A percentile compares a stretch with the other conserved stretches of the same genome.
Conservation (phyloP, 208 protist genomes). For the Trypanosoma lewisi region DNA sequence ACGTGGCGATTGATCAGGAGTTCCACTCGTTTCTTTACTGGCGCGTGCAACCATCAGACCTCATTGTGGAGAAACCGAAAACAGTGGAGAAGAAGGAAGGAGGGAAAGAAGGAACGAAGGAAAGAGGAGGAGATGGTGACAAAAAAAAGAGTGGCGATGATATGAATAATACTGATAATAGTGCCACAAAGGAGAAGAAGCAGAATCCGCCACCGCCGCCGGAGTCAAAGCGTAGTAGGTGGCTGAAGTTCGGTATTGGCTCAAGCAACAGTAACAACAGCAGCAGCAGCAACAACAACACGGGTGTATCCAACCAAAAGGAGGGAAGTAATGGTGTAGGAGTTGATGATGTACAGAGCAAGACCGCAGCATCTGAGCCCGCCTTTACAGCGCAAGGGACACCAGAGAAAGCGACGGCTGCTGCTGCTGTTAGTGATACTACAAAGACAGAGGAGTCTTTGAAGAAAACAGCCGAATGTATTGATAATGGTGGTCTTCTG, state of each 20-base stretch:
- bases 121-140: not conserved
- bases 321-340: not conserved
- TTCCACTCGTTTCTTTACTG: slow-evolving; percentile 80
- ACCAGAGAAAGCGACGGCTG: not conserved
- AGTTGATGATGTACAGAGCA: not conserved
- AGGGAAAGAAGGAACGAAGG: not conserved
- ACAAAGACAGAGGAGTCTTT: not conserved
- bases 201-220: not conserved
- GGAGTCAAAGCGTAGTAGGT: not conserved
- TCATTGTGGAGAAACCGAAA: slow-evolving; percentile 23
- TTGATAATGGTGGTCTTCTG: not conserved
- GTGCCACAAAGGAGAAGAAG: not conserved
- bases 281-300: slow-evolving; percentile 10
- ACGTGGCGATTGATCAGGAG: slow-evolving; percentile 53
- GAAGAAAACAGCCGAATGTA: not conserved
- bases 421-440: not conserved
- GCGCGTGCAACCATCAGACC: slow-evolving; percentile 57
- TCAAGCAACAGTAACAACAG: slow-evolving; percentile 5
- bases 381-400: too few relatives aligned
- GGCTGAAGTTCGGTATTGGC: slow-evolving; percentile 8
- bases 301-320: not conserved
- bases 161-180: slow-evolving; percentile 11
- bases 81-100: not conserved
- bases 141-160: not conserved
- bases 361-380: too few relatives aligned